Evolutionary conservation across 2,329 filamentous ascomycete genomes (phyloP), one percentile per base, ranked within the genome.

Genomic region (Pseudopyricularia javanii): DNA sequence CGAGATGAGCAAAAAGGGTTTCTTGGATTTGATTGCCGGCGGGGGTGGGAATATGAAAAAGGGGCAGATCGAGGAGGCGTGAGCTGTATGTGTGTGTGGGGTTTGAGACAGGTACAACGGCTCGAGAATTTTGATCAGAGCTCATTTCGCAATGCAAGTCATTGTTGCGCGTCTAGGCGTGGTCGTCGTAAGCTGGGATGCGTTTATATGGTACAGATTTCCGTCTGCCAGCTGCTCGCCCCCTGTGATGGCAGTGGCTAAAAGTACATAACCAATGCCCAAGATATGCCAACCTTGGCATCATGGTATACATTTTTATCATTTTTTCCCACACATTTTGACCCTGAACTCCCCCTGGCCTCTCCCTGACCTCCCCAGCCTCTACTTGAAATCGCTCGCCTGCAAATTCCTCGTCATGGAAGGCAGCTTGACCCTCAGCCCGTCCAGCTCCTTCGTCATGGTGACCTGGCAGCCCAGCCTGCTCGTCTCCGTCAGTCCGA

Each of bases 1-100:
- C 59, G 91, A 97, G 74, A 93, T 98, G 84, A 95, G 86, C 67
- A 94, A 95, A 73, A 88, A 96, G 71, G 91, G 91, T 0, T 98
- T 97, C 71, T 69, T 98, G 66, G 91, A 97, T 56, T 70, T 97
- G 66, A 95, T 98, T 65, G 79, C 80, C 4, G 78, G 76, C 2
- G 79, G 80, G 20, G 80, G 80, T 11, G 78, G 79, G 1, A 73
- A 72, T 22, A 58, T 81, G 59, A 83, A 80, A 62, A 81, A 79
- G 68, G 74, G 75, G 7, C 74, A 68, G 4, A 63, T 83, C 51
- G 78, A 81, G 62, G 78, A 82, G 65, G 78, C 78, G 33, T 78
- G 50, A 52, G 4, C 14, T 45, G 22, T 45, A 43, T 11, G 4
- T 20, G n/a, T 43, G 12, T n/a, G n/a, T 11, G 37, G 37, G 22